Base-by-base conservation (phyloP, 2,329 filamentous ascomycete genomes). In the Botryosphaeria dothidea region DNA sequence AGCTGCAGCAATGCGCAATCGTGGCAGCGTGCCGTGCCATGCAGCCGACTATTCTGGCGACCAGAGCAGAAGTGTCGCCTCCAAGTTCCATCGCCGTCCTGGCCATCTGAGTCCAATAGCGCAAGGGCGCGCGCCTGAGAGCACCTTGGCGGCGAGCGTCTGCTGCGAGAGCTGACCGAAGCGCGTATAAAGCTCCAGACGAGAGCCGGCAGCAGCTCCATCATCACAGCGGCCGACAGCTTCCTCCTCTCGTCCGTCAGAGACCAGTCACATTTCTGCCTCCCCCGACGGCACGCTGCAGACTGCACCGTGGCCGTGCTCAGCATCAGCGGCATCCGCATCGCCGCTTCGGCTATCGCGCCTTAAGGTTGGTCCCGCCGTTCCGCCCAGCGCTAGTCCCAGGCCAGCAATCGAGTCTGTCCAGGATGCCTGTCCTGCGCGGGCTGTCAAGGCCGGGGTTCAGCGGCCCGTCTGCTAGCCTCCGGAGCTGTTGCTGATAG, bases 81-180 rank as follows among this genome's bases (percentile, higher is more conserved):
- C 63, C 9, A 60, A 65, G 56, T 65, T 65, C 62, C 62, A 58
- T 65, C 36, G 52, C 56, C 41, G 52, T 51, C 41, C 43, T 57
- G 41, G 19, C 38, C 54, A 58, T 65, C 62, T 65, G 62, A 65
- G 62, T 65, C 62, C 62, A 65, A 65, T 65, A 65, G 54, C 63
- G 63, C 63, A 65, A 65, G 63, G 63, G 63, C 54, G 63, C 45
- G 52, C 62, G 62, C 51, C 61, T 38, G 23, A 25, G 61, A 64
- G 38, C 19, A 56, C 15, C 49, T 62, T 27, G 60, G 60, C 60
- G 34, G 38, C 38, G 25, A 43, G 58, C 46, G 36, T 34, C 58
- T 38, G 23, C 29, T 25, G 57, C 41, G 57, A 61, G 57, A 34
- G 57, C 57, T 46, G 58, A 41, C 60, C 45, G 49, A 34, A 34